phyloP scores from a whole-genome alignment of 768 basidiomycete species.

The Boletus rubescentipes region DNA sequence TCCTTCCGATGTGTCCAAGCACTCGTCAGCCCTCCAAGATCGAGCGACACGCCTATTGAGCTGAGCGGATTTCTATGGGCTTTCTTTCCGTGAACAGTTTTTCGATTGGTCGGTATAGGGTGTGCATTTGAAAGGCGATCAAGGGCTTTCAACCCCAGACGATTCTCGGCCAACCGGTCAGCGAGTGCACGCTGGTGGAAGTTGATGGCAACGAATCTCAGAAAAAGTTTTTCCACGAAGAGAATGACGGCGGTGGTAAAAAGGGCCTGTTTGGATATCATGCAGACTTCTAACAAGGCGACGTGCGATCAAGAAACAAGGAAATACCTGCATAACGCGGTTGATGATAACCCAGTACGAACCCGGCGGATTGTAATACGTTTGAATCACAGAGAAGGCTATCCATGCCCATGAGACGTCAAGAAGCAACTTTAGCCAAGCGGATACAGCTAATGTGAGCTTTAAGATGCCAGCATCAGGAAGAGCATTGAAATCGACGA shows the following conservation, averaged over 20 bases:
- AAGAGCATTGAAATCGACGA: not conserved
- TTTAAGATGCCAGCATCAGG: slow-evolving; percentile 27
- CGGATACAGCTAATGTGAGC: slow-evolving; percentile 66
- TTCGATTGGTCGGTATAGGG: slow-evolving; percentile 35
- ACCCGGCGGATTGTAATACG: slow-evolving; percentile 57
- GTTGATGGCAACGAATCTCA: slow-evolving; percentile 77
- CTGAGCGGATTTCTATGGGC: slow-evolving; percentile 43
- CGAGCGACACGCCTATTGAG: slow-evolving; percentile 39
- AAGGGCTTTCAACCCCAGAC: slow-evolving; percentile 64
- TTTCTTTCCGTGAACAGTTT: slow-evolving; percentile 43
- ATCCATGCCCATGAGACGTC: slow-evolving; percentile 76
- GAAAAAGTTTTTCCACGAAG: slow-evolving; percentile 56
- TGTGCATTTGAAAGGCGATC: slow-evolving; percentile 72
- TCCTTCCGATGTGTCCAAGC: slow-evolving; percentile 19
- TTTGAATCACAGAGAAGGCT: slow-evolving; percentile 59
- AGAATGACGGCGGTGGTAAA: slow-evolving; percentile 45
- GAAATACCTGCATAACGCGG: slow-evolving; percentile 63
- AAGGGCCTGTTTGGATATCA: slow-evolving; percentile 35
- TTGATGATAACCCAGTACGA: slow-evolving; percentile 69
- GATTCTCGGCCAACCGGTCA: slow-evolving; percentile 70
- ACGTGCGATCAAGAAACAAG: not conserved
- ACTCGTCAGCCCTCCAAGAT: slow-evolving; percentile 24
- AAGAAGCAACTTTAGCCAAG: slow-evolving; percentile 69
- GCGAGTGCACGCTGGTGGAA: slow-evolving; percentile 77
- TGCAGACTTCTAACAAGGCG: slow-evolving; percentile 4